A percentile compares a stretch with the other conserved stretches of the same genome.
Conservation (phyloP, 2,329 filamentous ascomycete species). For the Geoglossum cookeanum region DNA sequence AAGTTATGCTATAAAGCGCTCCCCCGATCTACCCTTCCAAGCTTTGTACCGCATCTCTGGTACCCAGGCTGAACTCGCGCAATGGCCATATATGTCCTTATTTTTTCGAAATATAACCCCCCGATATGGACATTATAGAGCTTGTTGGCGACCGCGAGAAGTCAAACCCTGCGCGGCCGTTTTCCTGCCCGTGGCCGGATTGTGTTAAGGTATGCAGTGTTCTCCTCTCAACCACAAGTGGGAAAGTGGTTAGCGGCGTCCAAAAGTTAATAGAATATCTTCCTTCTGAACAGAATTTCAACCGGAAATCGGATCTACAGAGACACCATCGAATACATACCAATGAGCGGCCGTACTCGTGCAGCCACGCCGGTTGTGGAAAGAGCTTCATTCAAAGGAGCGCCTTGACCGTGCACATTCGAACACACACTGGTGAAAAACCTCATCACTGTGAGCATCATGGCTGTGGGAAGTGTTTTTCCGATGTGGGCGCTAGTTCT, state of each 20-base stretch:
- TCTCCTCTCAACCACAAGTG: too few species aligned
- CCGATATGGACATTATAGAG: conserved; percentile 4
- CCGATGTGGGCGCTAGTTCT: conserved; percentile 33
- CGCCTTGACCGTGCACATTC: conserved; percentile 49
- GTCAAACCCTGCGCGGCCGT: conserved; percentile 6
- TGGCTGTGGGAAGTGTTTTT: conserved; percentile 49
- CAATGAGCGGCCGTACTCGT: conserved; percentile 48
- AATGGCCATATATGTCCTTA: background rate
- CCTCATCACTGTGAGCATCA: conserved; percentile 47
- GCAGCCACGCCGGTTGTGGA: conserved; percentile 38
- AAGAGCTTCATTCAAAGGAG: conserved; percentile 56
- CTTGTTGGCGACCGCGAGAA: conserved; percentile 1
- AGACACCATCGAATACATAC: conserved; percentile 54
- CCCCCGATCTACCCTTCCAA: background rate
- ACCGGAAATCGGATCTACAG: conserved; percentile 51
- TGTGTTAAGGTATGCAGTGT: conserved; percentile 13
- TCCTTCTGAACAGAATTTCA: conserved; percentile 38
- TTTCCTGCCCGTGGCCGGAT: conserved; percentile 13
- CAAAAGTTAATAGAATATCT: conserved; percentile 2
- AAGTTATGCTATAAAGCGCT: background rate
- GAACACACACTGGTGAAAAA: conserved; percentile 54
- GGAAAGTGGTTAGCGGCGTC: too few species aligned
- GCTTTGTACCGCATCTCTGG: background rate
- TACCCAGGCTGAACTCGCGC: background rate
- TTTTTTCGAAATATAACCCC: background rate